phyloP scores from a whole-genome alignment of 2,329 filamentous ascomycete species.

The Curvularia sp. region DNA sequence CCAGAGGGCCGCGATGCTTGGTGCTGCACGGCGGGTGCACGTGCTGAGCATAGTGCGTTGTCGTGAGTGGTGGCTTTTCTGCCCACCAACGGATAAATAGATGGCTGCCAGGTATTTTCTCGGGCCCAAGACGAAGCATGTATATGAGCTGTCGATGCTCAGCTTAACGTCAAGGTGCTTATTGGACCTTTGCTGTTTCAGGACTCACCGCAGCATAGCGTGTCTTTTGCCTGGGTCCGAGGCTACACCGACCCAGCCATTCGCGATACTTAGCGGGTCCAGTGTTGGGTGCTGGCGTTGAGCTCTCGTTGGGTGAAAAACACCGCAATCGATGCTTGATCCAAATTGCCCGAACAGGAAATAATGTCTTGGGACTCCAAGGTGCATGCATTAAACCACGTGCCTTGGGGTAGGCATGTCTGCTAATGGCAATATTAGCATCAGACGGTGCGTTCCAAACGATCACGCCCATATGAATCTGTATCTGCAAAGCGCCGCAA shows the following conservation, averaged over 20 bases:
- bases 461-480: not conserved
- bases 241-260: constrained; percentile 1
- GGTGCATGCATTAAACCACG: not conserved
- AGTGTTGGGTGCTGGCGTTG: constrained; percentile 2
- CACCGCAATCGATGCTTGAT: constrained; percentile 5
- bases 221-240: not conserved
- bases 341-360: constrained; percentile 9
- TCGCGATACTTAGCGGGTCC: constrained; percentile 1
- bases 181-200: not conserved
- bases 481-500: not conserved
- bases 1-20: constrained; percentile 14
- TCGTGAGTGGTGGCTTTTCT: constrained; percentile 17
- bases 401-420: too few species aligned
- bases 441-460: not conserved
- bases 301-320: constrained; percentile 9
- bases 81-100: constrained; percentile 9
- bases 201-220: not conserved
- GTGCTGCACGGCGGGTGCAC: constrained; percentile 13
- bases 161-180: not conserved
- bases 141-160: not conserved
- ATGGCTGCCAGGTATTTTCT: constrained; percentile 1
- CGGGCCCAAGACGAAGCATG: not conserved
- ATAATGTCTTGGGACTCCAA: not conserved
- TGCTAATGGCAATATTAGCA: not conserved
- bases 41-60: constrained; percentile 5